Evolutionary conservation across 768 basidiomycete species (phyloP).

Genomic region (Lactifluus hygrophoroides): DNA sequence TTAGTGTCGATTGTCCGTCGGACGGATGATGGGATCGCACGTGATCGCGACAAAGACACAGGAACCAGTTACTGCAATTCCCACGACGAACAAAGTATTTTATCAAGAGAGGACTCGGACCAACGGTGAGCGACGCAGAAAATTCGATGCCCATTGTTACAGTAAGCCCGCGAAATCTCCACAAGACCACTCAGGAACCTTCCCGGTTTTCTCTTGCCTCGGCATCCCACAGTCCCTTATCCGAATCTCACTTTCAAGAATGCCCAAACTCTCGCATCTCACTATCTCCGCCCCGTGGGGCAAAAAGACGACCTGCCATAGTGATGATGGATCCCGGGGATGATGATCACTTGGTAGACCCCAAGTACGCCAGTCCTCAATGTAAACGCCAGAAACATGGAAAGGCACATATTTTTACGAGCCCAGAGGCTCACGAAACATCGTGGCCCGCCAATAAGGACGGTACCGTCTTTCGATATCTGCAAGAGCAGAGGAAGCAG

Average conservation of each 20-base stretch:
- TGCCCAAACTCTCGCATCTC: background rate
- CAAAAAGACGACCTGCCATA: conserved; percentile 8
- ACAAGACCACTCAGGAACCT: background rate
- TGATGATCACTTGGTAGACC: background rate
- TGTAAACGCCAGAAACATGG: conserved; percentile 14
- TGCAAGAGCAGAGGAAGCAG: conserved; percentile 58
- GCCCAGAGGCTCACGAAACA: background rate
- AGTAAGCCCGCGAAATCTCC: background rate
- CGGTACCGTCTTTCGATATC: conserved; percentile 15
- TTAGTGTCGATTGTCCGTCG: no score
- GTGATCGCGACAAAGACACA: no score
- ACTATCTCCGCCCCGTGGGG: background rate
- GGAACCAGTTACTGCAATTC: no score
- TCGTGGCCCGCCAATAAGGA: conserved; percentile 18
- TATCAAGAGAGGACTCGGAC: no score
- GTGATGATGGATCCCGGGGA: conserved; percentile 4
- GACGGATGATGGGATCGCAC: no score
- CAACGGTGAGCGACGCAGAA: background rate
- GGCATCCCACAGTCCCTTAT: background rate
- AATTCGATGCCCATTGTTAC: conserved; percentile 4
- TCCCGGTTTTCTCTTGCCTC: background rate
- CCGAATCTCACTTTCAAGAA: background rate
- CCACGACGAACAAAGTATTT: no score
- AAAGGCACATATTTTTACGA: background rate
- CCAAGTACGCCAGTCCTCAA: background rate